Percentiles rank a stretch among this genome's conserved stretches.
Evolutionary conservation across 768 basidiomycete genomes (phyloP).

Genomic region (Rhodotorula paludigena): DNA sequence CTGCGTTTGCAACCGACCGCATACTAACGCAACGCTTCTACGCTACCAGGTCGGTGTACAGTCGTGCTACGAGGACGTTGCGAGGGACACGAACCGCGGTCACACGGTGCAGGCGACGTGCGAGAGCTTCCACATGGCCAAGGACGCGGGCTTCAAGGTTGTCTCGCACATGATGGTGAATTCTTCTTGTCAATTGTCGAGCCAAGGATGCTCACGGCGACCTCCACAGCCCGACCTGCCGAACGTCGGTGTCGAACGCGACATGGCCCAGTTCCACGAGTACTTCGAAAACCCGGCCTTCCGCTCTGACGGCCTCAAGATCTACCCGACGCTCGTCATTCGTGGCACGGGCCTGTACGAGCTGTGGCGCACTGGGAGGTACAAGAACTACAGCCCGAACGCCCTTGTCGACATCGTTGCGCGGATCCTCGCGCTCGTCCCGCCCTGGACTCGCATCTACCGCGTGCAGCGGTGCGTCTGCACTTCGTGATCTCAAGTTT

Average conservation of each 20-base stretch:
- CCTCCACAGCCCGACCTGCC: conserved; percentile 73
- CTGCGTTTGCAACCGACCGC: not conserved
- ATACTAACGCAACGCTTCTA: not conserved
- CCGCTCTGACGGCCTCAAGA: conserved; percentile 92
- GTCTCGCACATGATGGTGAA: conserved; percentile 91
- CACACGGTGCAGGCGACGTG: conserved; percentile 96
- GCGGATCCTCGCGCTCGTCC: conserved; percentile 87
- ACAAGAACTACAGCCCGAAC: conserved; percentile 97
- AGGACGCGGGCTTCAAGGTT: conserved; percentile 99
- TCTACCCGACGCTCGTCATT: conserved; percentile 97
- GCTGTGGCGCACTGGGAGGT: conserved; percentile 44
- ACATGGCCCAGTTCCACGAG: conserved; percentile 97
- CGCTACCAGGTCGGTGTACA: conserved; percentile 73
- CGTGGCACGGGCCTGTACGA: conserved; percentile 75
- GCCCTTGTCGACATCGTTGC: conserved; percentile 96
- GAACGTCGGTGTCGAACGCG: conserved; percentile 93
- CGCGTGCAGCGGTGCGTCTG: conserved; percentile 77
- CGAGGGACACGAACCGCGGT: conserved; percentile 95
- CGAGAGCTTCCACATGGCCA: conserved; percentile 94
- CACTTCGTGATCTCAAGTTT: not conserved
- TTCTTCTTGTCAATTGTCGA: not conserved
- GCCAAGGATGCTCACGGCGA: fast-evolving
- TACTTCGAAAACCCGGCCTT: conserved; percentile 99
- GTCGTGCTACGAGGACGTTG: conserved; percentile 98
- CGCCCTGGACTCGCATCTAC: conserved; percentile 98